These are phyloP conservation scores for Calcarisporium arbuscula DNA, from an alignment of 2,329 filamentous ascomycete species.

Conservation along the genomic window DNA sequence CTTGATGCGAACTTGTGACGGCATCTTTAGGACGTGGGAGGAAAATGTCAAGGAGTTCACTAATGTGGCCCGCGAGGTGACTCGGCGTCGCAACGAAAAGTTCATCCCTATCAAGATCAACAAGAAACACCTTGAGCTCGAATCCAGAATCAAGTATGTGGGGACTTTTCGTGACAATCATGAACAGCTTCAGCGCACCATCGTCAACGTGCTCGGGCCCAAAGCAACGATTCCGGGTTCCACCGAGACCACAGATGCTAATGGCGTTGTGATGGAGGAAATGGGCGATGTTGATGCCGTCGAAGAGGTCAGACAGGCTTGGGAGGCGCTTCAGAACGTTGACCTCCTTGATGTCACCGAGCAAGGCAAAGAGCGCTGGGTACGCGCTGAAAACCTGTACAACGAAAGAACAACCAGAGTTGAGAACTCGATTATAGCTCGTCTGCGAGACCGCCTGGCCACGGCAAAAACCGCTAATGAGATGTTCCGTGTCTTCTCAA, in stretches of 20 bases:
- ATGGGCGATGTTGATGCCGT: constrained; percentile 97
- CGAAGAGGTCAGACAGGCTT: constrained; percentile 91
- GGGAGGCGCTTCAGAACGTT: constrained; percentile 88
- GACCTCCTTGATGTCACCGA: constrained; percentile 88
- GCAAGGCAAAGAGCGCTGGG: constrained; percentile 87
- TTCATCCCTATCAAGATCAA: constrained; percentile 98
- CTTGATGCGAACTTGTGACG: constrained; percentile 76
- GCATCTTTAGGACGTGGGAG: constrained; percentile 90
- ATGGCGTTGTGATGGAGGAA: constrained; percentile 76
- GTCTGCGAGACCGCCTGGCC: constrained; percentile 83
- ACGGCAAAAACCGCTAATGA: constrained; percentile 97
- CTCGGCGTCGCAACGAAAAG: constrained; percentile 86
- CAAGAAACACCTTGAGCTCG: constrained; percentile 79
- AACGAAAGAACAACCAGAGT: constrained; percentile 96
- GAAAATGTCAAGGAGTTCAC: constrained; percentile 97
- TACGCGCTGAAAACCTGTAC: constrained; percentile 89
- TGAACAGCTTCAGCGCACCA: constrained; percentile 93
- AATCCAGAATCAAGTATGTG: constrained; percentile 89
- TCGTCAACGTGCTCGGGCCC: constrained; percentile 90
- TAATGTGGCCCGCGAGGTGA: constrained; percentile 92
- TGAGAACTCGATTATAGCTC: constrained; percentile 97
- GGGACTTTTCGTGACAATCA: constrained; percentile 93
- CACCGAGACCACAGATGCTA: constrained; percentile 44
- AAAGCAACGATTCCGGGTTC: constrained; percentile 51
- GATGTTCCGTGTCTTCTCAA: constrained; percentile 99